Evolutionary conservation across 495 filamentous ascomycete species (phyloP).

Genomic region (Massariosphaeria phaeospora): DNA sequence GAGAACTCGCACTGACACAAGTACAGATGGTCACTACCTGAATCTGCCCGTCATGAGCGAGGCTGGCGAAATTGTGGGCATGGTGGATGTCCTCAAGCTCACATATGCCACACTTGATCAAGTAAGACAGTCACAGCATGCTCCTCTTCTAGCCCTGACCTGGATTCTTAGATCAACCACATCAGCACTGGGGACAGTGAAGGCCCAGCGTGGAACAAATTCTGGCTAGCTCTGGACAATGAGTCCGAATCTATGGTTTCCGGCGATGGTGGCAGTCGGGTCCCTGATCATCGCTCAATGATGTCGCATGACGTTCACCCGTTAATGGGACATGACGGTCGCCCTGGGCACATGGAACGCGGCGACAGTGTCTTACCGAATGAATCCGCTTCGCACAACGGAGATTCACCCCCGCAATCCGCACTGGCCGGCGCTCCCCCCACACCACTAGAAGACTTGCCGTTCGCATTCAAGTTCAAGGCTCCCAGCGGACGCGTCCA

Average conservation of each 20-base stretch:
- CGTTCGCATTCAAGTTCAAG: slow-evolving; percentile 99
- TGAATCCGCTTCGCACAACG: slow-evolving; percentile 91
- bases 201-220: slow-evolving; percentile 98
- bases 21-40: slow-evolving; percentile 91
- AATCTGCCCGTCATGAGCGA: slow-evolving; percentile 99
- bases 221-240: slow-evolving; percentile 95
- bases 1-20: slow-evolving; percentile 8
- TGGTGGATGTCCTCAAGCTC: slow-evolving; percentile 97
- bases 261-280: slow-evolving; percentile 68
- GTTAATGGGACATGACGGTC: too few species aligned
- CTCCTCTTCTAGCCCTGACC: slow-evolving; percentile 11
- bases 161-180: slow-evolving; percentile 57
- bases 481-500: slow-evolving; percentile 94
- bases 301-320: slow-evolving; percentile 71
- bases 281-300: slow-evolving; percentile 59
- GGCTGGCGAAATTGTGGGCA: slow-evolving; percentile 91
- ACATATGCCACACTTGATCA: slow-evolving; percentile 98
- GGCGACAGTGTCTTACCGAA: slow-evolving; percentile 82
- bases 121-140: slow-evolving; percentile 49
- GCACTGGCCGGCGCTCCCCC: slow-evolving; percentile 49
- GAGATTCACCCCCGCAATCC: slow-evolving; percentile 71
- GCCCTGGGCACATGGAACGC: slow-evolving; percentile 53
- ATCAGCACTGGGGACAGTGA: slow-evolving; percentile 80
- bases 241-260: slow-evolving; percentile 97
- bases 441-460: slow-evolving; percentile 57